A percentile compares a stretch with the other conserved stretches of the same genome.
Conservation (phyloP, 306 rosid species). For the Cucurbita argyrosperma region DNA sequence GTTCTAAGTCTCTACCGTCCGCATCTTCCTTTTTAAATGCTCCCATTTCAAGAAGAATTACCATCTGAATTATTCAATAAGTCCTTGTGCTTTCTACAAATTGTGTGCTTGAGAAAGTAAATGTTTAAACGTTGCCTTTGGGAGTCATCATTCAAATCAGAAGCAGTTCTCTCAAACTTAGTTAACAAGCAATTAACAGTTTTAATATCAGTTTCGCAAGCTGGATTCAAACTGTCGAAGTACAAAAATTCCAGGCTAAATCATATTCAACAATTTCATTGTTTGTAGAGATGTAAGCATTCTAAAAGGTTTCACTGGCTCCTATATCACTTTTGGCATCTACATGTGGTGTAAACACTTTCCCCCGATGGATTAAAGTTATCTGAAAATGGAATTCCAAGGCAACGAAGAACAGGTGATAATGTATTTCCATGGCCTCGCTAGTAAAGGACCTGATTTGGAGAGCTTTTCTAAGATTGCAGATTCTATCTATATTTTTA, state of each 20-base stretch:
- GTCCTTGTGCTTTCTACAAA: constrained; percentile 55
- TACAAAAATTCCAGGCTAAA: constrained; percentile 22
- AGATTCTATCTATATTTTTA: background rate
- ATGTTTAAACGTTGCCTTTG: constrained; percentile 25
- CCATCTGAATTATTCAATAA: constrained; percentile 18
- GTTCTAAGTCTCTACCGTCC: constrained; percentile 15
- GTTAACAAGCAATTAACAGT: constrained; percentile 9
- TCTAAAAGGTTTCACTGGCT: constrained; percentile 20
- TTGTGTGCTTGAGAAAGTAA: constrained; percentile 49
- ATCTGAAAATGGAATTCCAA: constrained; percentile 8
- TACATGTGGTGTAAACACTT: constrained; percentile 10
- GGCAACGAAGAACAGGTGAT: constrained; percentile 12
- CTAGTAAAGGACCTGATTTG: constrained; percentile 7
- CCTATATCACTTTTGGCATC: constrained; percentile 19
- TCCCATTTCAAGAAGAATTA: constrained; percentile 19
- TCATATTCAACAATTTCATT: constrained; percentile 24
- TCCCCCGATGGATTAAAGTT: constrained; percentile 8
- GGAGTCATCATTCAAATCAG: constrained; percentile 22
- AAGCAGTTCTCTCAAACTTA: constrained; percentile 1
- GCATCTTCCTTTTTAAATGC: constrained; percentile 17
- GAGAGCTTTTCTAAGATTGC: constrained; percentile 6
- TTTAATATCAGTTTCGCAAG: constrained; percentile 23
- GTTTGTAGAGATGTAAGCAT: constrained; percentile 14
- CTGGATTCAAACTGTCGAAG: constrained; percentile 17
- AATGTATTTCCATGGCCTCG: background rate